A percentile compares a stretch with the other conserved stretches of the same genome.
These are phyloP conservation scores for Raffaelea arxii DNA, from an alignment of 2,329 filamentous ascomycete species.

Conservation along the genomic window DNA sequence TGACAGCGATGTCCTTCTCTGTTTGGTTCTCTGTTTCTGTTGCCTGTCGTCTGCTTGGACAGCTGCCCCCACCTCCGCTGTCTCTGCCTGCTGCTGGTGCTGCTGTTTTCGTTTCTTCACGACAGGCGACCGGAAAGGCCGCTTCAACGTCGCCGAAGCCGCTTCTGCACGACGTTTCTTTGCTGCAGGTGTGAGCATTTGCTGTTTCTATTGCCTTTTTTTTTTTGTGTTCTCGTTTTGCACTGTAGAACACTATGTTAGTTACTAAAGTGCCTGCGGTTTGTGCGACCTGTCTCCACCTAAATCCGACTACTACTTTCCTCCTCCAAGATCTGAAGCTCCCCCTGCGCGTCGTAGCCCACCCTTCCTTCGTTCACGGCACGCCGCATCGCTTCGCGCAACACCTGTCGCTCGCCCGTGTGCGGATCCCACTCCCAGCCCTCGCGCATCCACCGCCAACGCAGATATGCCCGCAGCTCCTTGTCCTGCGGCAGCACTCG, in stretches of 20 bases:
- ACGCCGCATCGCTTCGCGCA: conserved; percentile 41
- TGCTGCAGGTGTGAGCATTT: conserved; percentile 28
- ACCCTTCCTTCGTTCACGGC: conserved; percentile 51
- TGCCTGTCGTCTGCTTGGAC: not conserved
- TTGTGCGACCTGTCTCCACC: no score
- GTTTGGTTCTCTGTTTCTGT: not conserved
- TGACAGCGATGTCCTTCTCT: not conserved
- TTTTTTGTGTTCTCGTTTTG: no score
- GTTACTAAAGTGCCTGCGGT: no score
- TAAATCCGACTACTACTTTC: no score
- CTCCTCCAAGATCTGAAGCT: conserved; percentile 19
- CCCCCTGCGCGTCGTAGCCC: conserved; percentile 41
- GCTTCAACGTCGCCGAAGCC: conserved; percentile 48
- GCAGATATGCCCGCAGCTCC: conserved; percentile 74
- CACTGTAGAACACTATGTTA: no score
- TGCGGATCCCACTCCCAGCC: conserved; percentile 71
- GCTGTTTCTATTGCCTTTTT: no score
- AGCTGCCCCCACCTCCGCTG: not conserved
- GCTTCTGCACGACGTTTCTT: conserved; percentile 50
- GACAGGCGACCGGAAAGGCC: conserved; percentile 61
- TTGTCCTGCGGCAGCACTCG: conserved; percentile 75
- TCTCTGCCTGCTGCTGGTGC: not conserved
- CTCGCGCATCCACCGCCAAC: conserved; percentile 88
- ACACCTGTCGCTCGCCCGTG: conserved; percentile 52
- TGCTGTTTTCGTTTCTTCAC: not conserved